Conservation (phyloP, 495 filamentous ascomycete genomes). For the Corynascus novoguineensis region DNA sequence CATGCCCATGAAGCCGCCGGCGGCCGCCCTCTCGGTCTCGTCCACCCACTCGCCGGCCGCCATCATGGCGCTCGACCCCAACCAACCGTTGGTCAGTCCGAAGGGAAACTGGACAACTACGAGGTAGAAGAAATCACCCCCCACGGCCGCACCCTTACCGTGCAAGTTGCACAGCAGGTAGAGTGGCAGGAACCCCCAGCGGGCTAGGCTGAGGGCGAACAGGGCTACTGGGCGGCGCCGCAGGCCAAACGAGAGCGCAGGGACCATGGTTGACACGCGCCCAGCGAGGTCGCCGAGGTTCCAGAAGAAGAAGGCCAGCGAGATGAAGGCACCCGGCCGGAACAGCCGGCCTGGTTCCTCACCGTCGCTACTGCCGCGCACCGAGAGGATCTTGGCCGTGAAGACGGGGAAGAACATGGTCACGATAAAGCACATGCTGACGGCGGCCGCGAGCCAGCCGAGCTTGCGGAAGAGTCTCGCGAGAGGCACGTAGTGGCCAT, state of each 20-base stretch:
- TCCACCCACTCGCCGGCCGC: conserved; percentile 72
- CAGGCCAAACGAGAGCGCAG: conserved; percentile 46
- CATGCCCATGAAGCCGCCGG: conserved; percentile 90
- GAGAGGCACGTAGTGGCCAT: conserved; percentile 58
- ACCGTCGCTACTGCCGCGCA: conserved; percentile 45
- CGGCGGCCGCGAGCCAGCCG: conserved; percentile 59
- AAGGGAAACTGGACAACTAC: conserved; percentile 76
- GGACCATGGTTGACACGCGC: conserved; percentile 61
- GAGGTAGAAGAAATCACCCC: conserved; percentile 84
- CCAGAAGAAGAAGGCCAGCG: conserved; percentile 88
- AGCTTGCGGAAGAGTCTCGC: conserved; percentile 65
- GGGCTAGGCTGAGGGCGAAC: conserved; percentile 56
- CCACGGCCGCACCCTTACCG: conserved; percentile 60
- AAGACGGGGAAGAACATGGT: conserved; percentile 96
- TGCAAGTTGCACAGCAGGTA: conserved; percentile 85
- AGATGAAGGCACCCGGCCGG: conserved; percentile 72
- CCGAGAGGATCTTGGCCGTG: conserved; percentile 73
- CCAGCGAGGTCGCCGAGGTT: conserved; percentile 82
- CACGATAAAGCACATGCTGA: conserved; percentile 72
- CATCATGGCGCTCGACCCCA: conserved; percentile 87
- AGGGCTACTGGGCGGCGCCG: conserved; percentile 56
- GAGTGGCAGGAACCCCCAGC: conserved; percentile 70
- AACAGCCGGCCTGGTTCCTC: conserved; percentile 61
- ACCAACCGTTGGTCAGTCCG: conserved; percentile 77
- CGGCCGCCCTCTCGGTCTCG: conserved; percentile 73